Evolutionary conservation across 768 basidiomycete genomes (phyloP).

Genomic region (Lepiota brunneoincarnata): DNA sequence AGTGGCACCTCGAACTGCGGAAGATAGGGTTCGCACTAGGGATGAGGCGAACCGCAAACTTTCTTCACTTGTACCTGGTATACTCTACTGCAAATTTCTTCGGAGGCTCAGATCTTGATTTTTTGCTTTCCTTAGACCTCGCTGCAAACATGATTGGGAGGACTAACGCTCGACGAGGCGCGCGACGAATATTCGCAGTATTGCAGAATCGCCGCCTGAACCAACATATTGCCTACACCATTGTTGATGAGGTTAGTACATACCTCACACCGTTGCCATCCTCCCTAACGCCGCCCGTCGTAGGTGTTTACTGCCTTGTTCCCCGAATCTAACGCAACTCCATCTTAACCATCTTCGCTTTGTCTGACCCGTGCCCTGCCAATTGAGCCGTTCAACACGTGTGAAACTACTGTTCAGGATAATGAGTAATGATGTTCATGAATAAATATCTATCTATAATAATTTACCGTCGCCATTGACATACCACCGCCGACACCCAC

Average conservation of each 20-base stretch:
- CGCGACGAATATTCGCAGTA: constrained; percentile 89
- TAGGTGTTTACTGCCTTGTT: constrained; percentile 62
- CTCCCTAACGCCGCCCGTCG: not conserved
- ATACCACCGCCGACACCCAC: not conserved
- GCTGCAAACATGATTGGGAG: constrained; percentile 99
- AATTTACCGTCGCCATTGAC: not conserved
- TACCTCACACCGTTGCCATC: not conserved
- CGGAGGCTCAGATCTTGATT: not conserved
- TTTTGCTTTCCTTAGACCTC: constrained; percentile 53
- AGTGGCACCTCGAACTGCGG: constrained; percentile 62
- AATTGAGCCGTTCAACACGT: not conserved
- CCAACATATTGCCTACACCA: constrained; percentile 86
- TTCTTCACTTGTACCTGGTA: constrained; percentile 89
- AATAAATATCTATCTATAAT: not conserved
- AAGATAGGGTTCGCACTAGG: constrained; percentile 78
- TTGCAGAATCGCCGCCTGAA: constrained; percentile 93
- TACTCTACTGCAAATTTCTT: constrained; percentile 5
- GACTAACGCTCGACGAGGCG: constrained; percentile 90
- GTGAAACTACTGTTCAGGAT: not conserved
- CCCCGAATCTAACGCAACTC: constrained; percentile 36
- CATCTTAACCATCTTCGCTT: not conserved
- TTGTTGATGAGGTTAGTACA: constrained; percentile 79
- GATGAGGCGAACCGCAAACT: constrained; percentile 90
- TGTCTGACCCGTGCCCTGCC: no score
- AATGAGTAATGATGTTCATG: not conserved